These are phyloP conservation scores for Dictyostelium intermedium DNA, from an alignment of 78 protist species.

Conservation along the genomic window DNA sequence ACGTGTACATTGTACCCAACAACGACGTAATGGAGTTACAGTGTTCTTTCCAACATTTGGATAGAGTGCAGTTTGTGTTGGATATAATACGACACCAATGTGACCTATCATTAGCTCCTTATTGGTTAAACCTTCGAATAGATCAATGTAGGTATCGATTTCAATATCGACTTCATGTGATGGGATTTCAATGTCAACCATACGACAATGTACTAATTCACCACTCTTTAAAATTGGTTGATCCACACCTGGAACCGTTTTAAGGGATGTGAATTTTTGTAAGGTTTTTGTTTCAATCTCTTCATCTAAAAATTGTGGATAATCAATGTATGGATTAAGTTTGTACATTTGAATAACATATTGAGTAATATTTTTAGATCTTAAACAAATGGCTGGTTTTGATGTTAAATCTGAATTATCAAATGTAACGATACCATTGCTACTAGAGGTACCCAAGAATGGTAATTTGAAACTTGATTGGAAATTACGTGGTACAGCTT, in stretches of 20 bases:
- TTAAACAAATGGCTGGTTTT: conserved; percentile 13
- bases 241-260: not conserved
- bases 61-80: conserved; percentile 40
- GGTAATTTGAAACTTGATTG: not conserved
- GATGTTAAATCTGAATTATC: not conserved
- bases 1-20: conserved; percentile 61
- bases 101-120: conserved; percentile 38
- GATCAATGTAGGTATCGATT: conserved; percentile 29
- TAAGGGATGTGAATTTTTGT: not conserved
- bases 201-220: conserved; percentile 13
- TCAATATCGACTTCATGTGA: not conserved
- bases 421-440: not conserved
- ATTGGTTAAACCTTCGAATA: conserved; percentile 11
- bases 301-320: conserved; percentile 35
- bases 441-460: not conserved
- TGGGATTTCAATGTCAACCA: conserved; percentile 21
- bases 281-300: not conserved
- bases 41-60: conserved; percentile 30
- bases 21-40: not conserved
- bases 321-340: conserved; percentile 51
- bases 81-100: conserved; percentile 42
- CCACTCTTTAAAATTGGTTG: conserved; percentile 44
- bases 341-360: conserved; percentile 49
- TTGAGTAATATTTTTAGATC: conserved; percentile 33
- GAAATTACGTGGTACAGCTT: conserved; percentile 9